These are phyloP conservation scores for Colletotrichum aenigma DNA, from an alignment of 2,329 filamentous ascomycete genomes.

Conservation along the genomic window DNA sequence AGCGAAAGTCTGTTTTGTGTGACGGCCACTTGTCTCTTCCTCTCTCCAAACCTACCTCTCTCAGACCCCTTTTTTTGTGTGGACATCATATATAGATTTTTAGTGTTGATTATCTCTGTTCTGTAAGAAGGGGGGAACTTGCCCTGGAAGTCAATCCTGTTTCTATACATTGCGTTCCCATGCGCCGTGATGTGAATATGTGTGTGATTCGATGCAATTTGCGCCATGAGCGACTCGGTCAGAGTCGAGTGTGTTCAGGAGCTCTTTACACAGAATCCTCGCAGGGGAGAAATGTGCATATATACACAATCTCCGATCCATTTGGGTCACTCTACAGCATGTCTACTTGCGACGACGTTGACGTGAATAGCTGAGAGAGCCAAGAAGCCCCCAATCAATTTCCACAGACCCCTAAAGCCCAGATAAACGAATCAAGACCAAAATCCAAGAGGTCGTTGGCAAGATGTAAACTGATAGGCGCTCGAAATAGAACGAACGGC, in stretches of 20 bases:
- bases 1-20: constrained; percentile 10
- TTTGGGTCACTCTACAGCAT: not conserved
- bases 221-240: not conserved
- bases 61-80: not conserved
- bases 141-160: constrained; percentile 3
- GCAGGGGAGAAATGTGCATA: not conserved
- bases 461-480: not conserved
- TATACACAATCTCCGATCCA: constrained; percentile 9
- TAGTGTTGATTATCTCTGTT: constrained; percentile 18
- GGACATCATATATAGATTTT: constrained; percentile 18
- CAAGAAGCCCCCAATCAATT: not conserved
- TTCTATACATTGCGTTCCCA: not conserved
- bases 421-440: not conserved
- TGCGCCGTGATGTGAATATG: not conserved
- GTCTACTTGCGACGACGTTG: not conserved
- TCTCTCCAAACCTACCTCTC: not conserved
- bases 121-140: constrained; percentile 1
- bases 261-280: not conserved
- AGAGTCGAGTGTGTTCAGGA: not conserved
- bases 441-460: not conserved
- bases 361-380: not conserved
- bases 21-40: constrained; percentile 1
- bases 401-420: not conserved
- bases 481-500: not conserved
- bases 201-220: not conserved